Evolutionary conservation across 2,329 filamentous ascomycete species (phyloP).

Genomic region (Microsporum canis): DNA sequence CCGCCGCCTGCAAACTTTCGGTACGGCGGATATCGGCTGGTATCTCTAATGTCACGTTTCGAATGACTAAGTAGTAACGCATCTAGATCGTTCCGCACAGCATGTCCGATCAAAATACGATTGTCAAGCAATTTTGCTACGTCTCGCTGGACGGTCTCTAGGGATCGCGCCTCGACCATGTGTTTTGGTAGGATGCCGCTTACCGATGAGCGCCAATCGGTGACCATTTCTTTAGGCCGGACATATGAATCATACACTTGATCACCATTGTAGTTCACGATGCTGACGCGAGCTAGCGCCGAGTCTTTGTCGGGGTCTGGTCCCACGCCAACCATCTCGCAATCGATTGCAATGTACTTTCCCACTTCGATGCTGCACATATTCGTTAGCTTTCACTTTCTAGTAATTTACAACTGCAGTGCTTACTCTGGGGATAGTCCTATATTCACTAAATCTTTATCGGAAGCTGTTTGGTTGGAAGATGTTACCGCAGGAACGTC

Average conservation of each 20-base stretch:
- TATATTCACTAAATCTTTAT: conserved; percentile 47
- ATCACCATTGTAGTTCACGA: conserved; percentile 87
- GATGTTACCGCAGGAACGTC: neutral
- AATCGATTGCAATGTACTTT: conserved; percentile 88
- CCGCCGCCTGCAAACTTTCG: conserved; percentile 45
- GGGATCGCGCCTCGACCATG: conserved; percentile 57
- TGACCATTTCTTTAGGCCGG: conserved; percentile 62
- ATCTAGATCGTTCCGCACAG: conserved; percentile 63
- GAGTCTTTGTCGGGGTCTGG: conserved; percentile 53
- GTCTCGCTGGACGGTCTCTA: conserved; percentile 65
- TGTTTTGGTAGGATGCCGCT: conserved; percentile 69
- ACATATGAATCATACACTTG: conserved; percentile 95
- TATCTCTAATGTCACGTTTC: conserved; percentile 69
- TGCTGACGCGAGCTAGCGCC: conserved; percentile 70
- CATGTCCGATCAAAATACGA: conserved; percentile 71
- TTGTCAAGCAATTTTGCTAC: conserved; percentile 58
- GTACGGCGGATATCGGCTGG: conserved; percentile 64
- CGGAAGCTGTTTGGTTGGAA: conserved; percentile 1
- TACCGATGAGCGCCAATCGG: conserved; percentile 79
- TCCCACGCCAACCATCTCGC: conserved; percentile 90
- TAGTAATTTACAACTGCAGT: neutral
- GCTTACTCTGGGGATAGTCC: conserved; percentile 43
- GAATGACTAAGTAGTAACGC: conserved; percentile 71
- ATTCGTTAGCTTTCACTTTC: conserved; percentile 11
- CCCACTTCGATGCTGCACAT: conserved; percentile 54